phyloP scores from a whole-genome alignment of 345 rosid genomes.

The Gossypium sturtianum region DNA sequence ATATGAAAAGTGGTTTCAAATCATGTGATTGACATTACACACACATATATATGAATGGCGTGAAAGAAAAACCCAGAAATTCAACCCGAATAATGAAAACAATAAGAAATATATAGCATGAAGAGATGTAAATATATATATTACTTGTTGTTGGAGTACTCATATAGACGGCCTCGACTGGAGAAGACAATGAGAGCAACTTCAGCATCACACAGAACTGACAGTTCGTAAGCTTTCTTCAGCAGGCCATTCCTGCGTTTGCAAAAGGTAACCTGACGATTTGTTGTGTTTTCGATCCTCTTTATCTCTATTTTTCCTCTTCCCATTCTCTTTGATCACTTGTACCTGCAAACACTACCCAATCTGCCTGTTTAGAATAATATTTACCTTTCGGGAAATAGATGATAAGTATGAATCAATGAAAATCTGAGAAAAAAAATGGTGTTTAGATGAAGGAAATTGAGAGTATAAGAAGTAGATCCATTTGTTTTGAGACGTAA shows the following conservation, averaged over 20 bases:
- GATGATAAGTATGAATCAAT: background rate
- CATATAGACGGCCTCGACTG: constrained; percentile 92
- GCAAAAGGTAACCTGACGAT: constrained; percentile 92
- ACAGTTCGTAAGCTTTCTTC: constrained; percentile 87
- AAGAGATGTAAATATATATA: constrained; percentile 11
- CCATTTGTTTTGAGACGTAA: background rate
- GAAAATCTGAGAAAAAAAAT: background rate
- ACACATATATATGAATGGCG: background rate
- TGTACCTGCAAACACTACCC: background rate
- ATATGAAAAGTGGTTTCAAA: background rate
- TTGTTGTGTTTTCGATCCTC: constrained; percentile 94
- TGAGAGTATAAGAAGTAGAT: constrained; percentile 2
- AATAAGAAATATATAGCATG: background rate
- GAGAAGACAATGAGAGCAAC: constrained; percentile 96
- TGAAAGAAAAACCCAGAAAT: background rate
- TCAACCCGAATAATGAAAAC: background rate
- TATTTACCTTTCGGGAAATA: background rate
- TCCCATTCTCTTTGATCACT: constrained; percentile 43
- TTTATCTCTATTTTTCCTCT: constrained; percentile 98
- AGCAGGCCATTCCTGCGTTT: constrained; percentile 88
- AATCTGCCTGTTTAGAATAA: background rate
- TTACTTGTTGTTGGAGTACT: constrained; percentile 86
- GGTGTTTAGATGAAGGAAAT: background rate
- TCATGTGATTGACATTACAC: background rate
- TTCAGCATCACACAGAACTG: constrained; percentile 90